Evolutionary conservation across 768 basidiomycete genomes (phyloP).

Genomic region (Kwoniella mangroviensis): DNA sequence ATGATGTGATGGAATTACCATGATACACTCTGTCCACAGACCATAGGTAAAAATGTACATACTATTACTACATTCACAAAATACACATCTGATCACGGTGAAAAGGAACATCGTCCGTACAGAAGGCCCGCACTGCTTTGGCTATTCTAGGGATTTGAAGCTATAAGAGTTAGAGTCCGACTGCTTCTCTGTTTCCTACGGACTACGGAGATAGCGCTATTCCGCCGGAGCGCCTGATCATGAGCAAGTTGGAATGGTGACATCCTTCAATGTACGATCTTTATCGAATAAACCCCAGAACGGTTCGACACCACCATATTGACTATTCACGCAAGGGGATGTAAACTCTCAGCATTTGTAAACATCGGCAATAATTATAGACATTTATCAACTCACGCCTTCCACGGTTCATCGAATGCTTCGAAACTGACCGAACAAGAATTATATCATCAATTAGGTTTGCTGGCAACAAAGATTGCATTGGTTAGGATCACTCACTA

Average conservation of each 20-base stretch:
- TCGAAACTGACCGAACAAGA: constrained; percentile 55
- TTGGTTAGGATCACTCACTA: constrained; percentile 59
- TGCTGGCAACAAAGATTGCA: neutral
- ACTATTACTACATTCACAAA: too few relatives aligned
- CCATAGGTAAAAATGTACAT: too few relatives aligned
- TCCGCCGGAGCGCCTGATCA: neutral
- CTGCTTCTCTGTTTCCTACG: too few relatives aligned
- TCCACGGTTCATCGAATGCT: constrained; percentile 82
- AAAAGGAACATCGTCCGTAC: too few relatives aligned
- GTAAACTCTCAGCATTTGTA: neutral
- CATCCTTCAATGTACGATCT: constrained; percentile 59
- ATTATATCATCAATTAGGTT: neutral
- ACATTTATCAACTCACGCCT: constrained; percentile 60
- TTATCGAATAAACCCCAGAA: constrained; percentile 72
- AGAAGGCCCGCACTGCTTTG: too few relatives aligned
- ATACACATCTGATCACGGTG: too few relatives aligned
- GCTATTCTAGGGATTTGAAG: too few relatives aligned
- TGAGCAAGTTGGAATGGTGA: constrained; percentile 57
- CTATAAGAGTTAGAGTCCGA: too few relatives aligned
- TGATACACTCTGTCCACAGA: too few relatives aligned
- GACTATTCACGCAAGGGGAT: constrained; percentile 57
- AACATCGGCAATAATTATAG: too few relatives aligned
- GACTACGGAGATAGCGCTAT: too few relatives aligned
- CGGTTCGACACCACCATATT: constrained; percentile 79
- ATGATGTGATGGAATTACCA: too few relatives aligned